A percentile compares a stretch with the other conserved stretches of the same genome.
Evolutionary conservation across 768 basidiomycete genomes (phyloP).

Genomic region (Russula lepida): DNA sequence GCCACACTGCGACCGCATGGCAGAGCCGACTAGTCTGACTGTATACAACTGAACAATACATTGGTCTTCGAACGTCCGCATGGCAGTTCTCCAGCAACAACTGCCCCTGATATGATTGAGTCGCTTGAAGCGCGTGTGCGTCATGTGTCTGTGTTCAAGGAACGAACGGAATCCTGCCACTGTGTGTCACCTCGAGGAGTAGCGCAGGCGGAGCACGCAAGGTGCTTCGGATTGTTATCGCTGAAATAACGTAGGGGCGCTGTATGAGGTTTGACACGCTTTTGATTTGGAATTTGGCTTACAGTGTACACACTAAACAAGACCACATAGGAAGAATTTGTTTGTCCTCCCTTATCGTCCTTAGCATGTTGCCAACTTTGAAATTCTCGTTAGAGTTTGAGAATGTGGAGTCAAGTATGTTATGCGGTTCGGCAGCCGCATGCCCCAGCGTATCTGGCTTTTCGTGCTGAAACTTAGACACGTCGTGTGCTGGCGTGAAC

Average conservation of each 20-base stretch:
- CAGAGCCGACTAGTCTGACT: background rate
- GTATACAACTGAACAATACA: background rate
- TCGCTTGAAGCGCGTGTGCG: background rate
- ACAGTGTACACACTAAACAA: constrained; percentile 11
- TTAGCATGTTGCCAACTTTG: background rate
- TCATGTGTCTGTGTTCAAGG: constrained; percentile 6
- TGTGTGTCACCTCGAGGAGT: constrained; percentile 40
- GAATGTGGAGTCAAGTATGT: background rate
- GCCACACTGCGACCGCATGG: background rate
- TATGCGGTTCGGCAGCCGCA: background rate
- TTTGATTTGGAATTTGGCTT: background rate
- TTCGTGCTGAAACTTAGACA: background rate
- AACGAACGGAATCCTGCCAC: background rate
- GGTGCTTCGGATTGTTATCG: constrained; percentile 42
- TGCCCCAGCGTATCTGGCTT: background rate
- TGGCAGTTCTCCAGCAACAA: too few relatives aligned
- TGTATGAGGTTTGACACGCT: background rate
- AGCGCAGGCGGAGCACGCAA: constrained; percentile 55
- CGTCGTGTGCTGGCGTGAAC: constrained; percentile 29
- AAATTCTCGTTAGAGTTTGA: background rate
- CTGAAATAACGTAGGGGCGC: constrained; percentile 28
- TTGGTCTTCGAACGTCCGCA: background rate
- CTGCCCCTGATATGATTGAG: background rate
- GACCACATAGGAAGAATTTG: constrained; percentile 6
- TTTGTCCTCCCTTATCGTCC: background rate